phyloP scores from a whole-genome alignment of 2,329 filamentous ascomycete genomes.

The Plectosphaerella sp. region DNA sequence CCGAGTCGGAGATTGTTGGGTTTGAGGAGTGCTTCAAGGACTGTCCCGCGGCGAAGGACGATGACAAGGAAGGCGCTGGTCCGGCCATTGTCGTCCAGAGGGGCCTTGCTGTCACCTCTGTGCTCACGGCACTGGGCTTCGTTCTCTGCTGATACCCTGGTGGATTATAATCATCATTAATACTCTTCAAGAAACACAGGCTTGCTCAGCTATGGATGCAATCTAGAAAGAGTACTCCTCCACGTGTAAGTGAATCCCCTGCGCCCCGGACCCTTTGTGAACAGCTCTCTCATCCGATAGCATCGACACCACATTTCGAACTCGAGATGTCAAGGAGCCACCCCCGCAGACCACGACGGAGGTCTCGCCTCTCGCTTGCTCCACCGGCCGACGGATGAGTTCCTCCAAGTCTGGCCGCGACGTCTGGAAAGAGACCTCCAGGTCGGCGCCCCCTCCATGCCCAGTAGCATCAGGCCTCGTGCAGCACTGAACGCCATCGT shows the following conservation, averaged over 20 bases:
- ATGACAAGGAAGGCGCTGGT: neutral
- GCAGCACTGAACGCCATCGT: neutral
- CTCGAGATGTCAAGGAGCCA: constrained; percentile 45
- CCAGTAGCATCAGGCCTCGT: neutral
- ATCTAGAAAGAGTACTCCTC: constrained; percentile 54
- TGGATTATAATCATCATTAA: too few relatives aligned
- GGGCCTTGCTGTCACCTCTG: neutral
- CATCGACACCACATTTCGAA: constrained; percentile 50
- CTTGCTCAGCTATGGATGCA: too few relatives aligned
- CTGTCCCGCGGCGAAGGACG: neutral
- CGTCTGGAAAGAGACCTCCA: constrained; percentile 10
- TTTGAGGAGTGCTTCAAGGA: neutral
- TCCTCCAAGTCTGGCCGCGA: constrained; percentile 44
- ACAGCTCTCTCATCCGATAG: constrained; percentile 58
- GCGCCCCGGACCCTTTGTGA: constrained; percentile 60
- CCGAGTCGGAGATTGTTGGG: neutral
- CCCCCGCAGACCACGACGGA: constrained; percentile 57
- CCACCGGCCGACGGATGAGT: constrained; percentile 50
- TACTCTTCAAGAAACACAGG: too few relatives aligned
- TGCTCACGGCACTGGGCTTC: too few relatives aligned
- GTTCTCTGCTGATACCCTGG: too few relatives aligned
- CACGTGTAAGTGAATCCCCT: constrained; percentile 56
- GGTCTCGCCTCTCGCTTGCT: constrained; percentile 55
- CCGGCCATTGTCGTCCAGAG: neutral
- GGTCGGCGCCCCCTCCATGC: neutral